Evolutionary conservation across 2,329 filamentous ascomycete genomes (phyloP).

Genomic region (Verticillium nubilum): DNA sequence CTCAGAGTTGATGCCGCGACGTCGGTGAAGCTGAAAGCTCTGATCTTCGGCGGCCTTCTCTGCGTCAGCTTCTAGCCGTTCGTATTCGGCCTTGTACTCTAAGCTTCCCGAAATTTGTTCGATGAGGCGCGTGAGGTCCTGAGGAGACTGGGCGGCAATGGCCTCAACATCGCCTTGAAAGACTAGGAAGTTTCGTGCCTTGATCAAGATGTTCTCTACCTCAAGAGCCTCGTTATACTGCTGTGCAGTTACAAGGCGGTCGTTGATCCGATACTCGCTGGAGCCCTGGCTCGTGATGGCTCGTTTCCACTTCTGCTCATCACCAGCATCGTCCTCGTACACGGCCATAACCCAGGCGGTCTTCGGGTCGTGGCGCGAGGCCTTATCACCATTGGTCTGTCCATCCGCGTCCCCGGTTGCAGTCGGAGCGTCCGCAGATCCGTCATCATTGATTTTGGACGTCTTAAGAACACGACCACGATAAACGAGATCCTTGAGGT

Average conservation of each 20-base stretch:
- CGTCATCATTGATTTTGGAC: constrained; percentile 87
- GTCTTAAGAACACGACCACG: constrained; percentile 89
- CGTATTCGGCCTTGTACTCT: constrained; percentile 92
- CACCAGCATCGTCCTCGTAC: constrained; percentile 93
- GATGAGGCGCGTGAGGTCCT: constrained; percentile 87
- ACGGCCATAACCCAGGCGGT: constrained; percentile 99
- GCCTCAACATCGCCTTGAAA: constrained; percentile 98
- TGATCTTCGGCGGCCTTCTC: constrained; percentile 87
- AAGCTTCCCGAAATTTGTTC: constrained; percentile 97
- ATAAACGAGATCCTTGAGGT: constrained; percentile 92
- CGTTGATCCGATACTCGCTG: constrained; percentile 97
- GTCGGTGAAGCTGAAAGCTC: constrained; percentile 79
- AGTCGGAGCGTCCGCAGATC: constrained; percentile 58
- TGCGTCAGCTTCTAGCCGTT: constrained; percentile 77
- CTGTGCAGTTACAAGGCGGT: constrained; percentile 78
- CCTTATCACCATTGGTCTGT: constrained; percentile 51
- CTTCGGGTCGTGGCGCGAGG: constrained; percentile 77
- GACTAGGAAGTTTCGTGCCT: constrained; percentile 94
- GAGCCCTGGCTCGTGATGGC: constrained; percentile 82
- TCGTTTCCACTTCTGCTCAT: constrained; percentile 94
- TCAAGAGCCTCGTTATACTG: constrained; percentile 93
- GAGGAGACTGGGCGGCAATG: constrained; percentile 90
- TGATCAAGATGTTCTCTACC: constrained; percentile 93
- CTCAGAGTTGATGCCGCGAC: constrained; percentile 92
- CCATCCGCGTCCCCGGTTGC: constrained; percentile 54